Base-by-base conservation (phyloP, 2,329 filamentous ascomycete genomes). In the Cercospora berteroae region DNA sequence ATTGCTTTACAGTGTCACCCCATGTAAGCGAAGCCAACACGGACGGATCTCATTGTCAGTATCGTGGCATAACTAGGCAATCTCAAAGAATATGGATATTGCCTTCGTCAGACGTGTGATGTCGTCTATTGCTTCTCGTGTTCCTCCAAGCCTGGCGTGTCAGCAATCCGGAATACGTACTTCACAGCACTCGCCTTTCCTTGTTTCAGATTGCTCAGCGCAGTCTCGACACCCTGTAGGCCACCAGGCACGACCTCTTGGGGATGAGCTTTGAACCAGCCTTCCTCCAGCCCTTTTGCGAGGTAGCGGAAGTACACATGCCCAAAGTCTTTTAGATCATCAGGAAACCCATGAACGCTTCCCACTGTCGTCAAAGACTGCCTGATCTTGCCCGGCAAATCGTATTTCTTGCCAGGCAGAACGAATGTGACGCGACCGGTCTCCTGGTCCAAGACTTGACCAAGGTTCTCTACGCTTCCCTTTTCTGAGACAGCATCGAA, bases 171-270 rank as follows among this genome's bases (percentile, higher is more conserved):
- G 72, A 87, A 86, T 0, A 90, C 84, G 79, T 89, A 90, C 78
- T 91, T 91, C 0, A 86, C 81, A 1, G 83, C 88, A 72, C 85
- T 88, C 23, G 85, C 87, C 76, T 86, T 87, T 0, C 88, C 88
- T 29, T 81, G 82, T 74, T 83, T 86, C 74, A 91, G 75, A 69
- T 86, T 84, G 70, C 77, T 76, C 76, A 90, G 73, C 0, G 80
- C 88, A 36, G 74, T 77, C 72, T 88, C 78, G 2, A 89, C 76
- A 0, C 87, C 86, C 4, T 75, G 80, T 60, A 90, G 71, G 0
- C 87, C 87, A 2, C 86, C 85, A 0, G 81, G 78, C 1, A 87
- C 76, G 12, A 88, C 79, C 75, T 87, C 84, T 57, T 77, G 75
- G 33, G 77, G 78, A 66, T 80, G 78, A 20, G 72, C 58, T 70